A percentile compares a stretch with the other conserved stretches of the same genome.
These are phyloP conservation scores for Coemansia umbellata DNA, from an alignment of 192 early-diverging fungal genomes.

Conservation along the genomic window DNA sequence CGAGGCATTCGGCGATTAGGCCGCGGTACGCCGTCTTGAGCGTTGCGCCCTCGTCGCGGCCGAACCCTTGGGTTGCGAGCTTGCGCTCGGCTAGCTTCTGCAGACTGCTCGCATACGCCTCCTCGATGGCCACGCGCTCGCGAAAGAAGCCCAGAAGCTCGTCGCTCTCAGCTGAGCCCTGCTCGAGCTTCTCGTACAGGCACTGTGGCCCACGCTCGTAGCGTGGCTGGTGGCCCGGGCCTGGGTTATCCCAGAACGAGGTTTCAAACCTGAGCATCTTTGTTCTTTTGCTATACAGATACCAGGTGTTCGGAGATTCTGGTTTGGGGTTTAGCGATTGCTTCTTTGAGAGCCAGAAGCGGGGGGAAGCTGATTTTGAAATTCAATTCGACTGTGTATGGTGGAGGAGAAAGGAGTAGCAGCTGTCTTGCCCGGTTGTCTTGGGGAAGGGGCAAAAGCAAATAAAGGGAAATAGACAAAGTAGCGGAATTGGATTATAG, in stretches of 20 bases:
- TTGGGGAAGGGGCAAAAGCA: no score
- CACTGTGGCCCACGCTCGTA: slow-evolving; percentile 45
- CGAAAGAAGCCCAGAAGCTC: slow-evolving; percentile 45
- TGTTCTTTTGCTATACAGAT: background rate
- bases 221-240: slow-evolving; percentile 37
- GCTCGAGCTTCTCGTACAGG: slow-evolving; percentile 48
- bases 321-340: no score
- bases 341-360: no score
- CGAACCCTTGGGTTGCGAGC: slow-evolving; percentile 31
- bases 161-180: slow-evolving; percentile 42
- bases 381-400: no score
- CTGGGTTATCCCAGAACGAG: slow-evolving; percentile 54
- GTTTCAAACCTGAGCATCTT: slow-evolving; percentile 51
- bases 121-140: slow-evolving; percentile 44
- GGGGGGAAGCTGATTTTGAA: no score
- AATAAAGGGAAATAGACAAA: no score
- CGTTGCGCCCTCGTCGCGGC: slow-evolving; percentile 51
- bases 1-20: slow-evolving; percentile 38
- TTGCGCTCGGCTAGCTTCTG: slow-evolving; percentile 34
- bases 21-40: slow-evolving; percentile 48
- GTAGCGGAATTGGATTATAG: no score
- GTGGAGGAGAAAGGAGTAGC: no score
- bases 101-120: slow-evolving; percentile 40
- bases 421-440: no score
- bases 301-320: no score